phyloP scores from a whole-genome alignment of 1,284 basidiomycete species.

The Meira nashicola region DNA sequence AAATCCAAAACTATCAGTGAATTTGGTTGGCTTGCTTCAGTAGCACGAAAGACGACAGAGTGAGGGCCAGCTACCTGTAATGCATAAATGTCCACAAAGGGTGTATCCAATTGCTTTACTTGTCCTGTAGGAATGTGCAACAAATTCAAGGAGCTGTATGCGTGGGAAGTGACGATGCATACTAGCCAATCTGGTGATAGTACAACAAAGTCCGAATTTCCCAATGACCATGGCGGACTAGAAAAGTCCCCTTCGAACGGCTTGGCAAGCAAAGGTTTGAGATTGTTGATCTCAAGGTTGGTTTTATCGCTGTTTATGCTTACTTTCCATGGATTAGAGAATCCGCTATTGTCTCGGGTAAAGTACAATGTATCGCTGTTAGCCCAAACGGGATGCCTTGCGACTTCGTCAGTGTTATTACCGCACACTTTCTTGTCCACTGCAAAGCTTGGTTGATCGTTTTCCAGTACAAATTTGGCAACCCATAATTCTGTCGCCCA shows the following conservation, averaged over 20 bases:
- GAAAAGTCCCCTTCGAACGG: constrained; percentile 63
- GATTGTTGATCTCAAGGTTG: no score
- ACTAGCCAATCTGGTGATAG: constrained; percentile 26
- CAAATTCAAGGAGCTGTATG: constrained; percentile 20
- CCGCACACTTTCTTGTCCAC: constrained; percentile 12
- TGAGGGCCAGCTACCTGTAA: constrained; percentile 10
- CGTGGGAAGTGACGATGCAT: constrained; percentile 22
- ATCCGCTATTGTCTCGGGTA: constrained; percentile 66
- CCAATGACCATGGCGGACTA: constrained; percentile 60
- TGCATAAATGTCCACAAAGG: constrained; percentile 19
- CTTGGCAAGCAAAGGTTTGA: constrained; percentile 50
- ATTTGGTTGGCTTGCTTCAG: constrained; percentile 19
- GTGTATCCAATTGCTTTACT: constrained; percentile 20
- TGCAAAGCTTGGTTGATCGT: constrained; percentile 8
- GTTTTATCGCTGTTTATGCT: constrained; percentile 25
- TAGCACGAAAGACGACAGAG: constrained; percentile 25
- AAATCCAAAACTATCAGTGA: constrained; percentile 26
- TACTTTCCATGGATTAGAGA: constrained; percentile 66
- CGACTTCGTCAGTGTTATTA: constrained; percentile 22
- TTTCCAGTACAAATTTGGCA: constrained; percentile 53
- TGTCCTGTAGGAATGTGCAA: constrained; percentile 26
- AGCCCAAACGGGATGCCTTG: constrained; percentile 59
- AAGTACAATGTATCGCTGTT: constrained; percentile 62
- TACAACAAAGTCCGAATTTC: constrained; percentile 46
- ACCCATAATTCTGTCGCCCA: constrained; percentile 64